Conservation (phyloP, 306 rosid genomes). For the Sesbania bispinosa region DNA sequence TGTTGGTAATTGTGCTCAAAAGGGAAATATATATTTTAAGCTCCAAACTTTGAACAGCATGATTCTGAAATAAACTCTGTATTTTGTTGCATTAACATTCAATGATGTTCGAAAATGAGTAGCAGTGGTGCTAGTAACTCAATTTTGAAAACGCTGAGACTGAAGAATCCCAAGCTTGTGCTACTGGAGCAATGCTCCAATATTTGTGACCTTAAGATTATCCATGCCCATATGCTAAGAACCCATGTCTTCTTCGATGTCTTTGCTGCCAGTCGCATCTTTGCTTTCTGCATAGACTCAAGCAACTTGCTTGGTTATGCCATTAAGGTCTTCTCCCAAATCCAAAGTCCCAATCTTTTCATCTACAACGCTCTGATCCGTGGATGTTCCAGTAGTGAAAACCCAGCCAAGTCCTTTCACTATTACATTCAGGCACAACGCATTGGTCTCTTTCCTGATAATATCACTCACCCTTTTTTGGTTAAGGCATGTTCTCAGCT, state of each 20-base stretch:
- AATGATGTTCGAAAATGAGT: conserved; percentile 17
- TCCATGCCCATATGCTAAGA: conserved; percentile 43
- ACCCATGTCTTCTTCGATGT: conserved; percentile 37
- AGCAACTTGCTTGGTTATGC: conserved; percentile 32
- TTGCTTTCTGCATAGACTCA: conserved; percentile 34
- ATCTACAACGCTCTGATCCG: conserved; percentile 42
- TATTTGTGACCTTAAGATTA: conserved; percentile 31
- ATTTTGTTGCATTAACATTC: not conserved
- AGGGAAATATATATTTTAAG: no score
- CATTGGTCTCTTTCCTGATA: conserved; percentile 35
- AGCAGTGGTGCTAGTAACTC: not conserved
- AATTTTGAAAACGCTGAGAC: conserved; percentile 26
- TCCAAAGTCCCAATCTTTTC: conserved; percentile 38
- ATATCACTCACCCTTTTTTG: conserved; percentile 40
- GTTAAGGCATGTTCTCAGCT: conserved; percentile 32
- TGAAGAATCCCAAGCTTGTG: conserved; percentile 39
- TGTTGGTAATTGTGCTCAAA: no score
- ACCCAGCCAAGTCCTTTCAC: conserved; percentile 30
- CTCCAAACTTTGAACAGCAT: not conserved
- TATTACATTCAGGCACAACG: conserved; percentile 37
- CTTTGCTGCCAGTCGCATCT: conserved; percentile 35
- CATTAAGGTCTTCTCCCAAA: conserved; percentile 32
- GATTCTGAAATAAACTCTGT: not conserved
- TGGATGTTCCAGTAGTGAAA: conserved; percentile 25
- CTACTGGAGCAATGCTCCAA: conserved; percentile 35